Base-by-base conservation (phyloP, 1,139 yeast genomes). In the Hansenula anomala region DNA sequence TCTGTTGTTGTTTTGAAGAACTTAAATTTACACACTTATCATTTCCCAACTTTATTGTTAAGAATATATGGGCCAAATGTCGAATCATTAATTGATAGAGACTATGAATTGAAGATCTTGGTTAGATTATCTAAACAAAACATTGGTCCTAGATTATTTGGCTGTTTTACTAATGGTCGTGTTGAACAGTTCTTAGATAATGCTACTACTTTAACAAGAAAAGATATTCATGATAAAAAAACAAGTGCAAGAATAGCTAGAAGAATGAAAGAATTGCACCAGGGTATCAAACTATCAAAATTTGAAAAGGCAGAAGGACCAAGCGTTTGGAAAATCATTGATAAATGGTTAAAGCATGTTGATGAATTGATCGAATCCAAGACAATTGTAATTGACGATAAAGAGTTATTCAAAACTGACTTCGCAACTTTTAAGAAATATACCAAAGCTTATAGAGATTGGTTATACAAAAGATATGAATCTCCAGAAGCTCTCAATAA, bases 211-310 rank as follows among this genome's bases (percentile, higher is more conserved):
- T 70, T 92, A 46, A 76, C 80, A 35, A 82, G 78, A 51, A 71
- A 74, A 12, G 88, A 86, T 49, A 76, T 92, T 41, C 73, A 95
- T 56, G 79, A 80, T 47, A 80, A 86, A 45, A 79, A 80, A 19
- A 80, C 86, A 17, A 80, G 92, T 36, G 81, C 83, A 48, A 86
- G 87, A 68, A 82, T 92, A 48, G 97, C 96, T 10, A 79, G 96
- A 66, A 80, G 98, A 66, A 92, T 92, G 97, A 83, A 92, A 54
- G 97, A 92, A 52, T 71, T 92, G 44, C 98, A 92, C 57, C 73
- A 73, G 44, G 89, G 90, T 54, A 79, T 92, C 24, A 77, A 75
- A n/a, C 64, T 92, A 40, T 73, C 75, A 26, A 55, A 59, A 8
- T 63, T 60, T 4, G 90, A 82, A 49, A 62, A 67, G 25, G 56